These are phyloP conservation scores for Populus tremula DNA, from an alignment of 345 rosid genomes.

Conservation along the genomic window DNA sequence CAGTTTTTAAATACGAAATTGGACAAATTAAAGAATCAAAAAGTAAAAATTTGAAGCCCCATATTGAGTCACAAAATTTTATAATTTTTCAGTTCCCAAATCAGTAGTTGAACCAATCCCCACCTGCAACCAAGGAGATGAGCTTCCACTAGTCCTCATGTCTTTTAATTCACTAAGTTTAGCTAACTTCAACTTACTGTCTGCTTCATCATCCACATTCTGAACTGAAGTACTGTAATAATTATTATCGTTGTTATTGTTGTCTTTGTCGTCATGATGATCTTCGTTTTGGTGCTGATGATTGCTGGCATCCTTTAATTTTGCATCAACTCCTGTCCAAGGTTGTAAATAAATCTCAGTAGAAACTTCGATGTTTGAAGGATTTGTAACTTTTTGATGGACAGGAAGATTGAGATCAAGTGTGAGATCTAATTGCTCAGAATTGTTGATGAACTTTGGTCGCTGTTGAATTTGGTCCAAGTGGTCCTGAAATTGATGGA, in stretches of 20 bases:
- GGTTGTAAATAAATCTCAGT: conserved; percentile 43
- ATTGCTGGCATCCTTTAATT: conserved; percentile 22
- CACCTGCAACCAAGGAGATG: conserved; percentile 79
- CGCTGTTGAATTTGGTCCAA: conserved; percentile 47
- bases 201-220: conserved; percentile 57
- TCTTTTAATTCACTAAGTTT: conserved; percentile 66
- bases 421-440: conserved; percentile 47
- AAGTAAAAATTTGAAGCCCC: not conserved
- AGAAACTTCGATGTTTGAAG: conserved; percentile 29
- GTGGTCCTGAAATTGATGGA: conserved; percentile 53
- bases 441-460: conserved; percentile 32
- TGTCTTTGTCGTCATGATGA: conserved; percentile 10
- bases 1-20: conserved; percentile 18
- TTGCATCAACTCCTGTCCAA: conserved; percentile 37
- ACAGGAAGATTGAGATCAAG: conserved; percentile 76
- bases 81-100: conserved; percentile 35
- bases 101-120: conserved; percentile 60
- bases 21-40: not conserved
- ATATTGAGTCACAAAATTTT: not conserved
- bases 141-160: conserved; percentile 38
- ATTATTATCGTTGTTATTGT: conserved; percentile 8
- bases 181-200: conserved; percentile 55
- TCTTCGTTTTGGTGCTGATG: conserved; percentile 19
- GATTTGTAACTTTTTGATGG: conserved; percentile 22
- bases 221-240: conserved; percentile 18